These are phyloP conservation scores for Solanum appendiculatum DNA, from an alignment of 257 asterid genomes.

Conservation along the genomic window DNA sequence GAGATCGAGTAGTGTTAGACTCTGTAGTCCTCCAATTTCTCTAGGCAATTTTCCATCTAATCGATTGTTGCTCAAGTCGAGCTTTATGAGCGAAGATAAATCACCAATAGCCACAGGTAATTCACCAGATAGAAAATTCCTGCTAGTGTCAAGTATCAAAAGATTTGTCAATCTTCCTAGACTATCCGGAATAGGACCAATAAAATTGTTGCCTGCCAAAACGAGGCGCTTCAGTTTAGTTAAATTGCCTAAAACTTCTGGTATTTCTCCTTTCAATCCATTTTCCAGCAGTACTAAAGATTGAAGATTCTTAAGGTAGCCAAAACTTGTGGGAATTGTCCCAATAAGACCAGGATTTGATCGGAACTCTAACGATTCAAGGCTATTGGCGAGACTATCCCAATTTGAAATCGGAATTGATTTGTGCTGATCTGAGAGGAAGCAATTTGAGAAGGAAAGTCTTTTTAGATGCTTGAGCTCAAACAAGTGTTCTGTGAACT, in stretches of 20 bases:
- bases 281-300: slow-evolving; percentile 19
- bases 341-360: slow-evolving; percentile 18
- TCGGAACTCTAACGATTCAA: slow-evolving; percentile 22
- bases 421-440: slow-evolving; percentile 8
- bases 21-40: slow-evolving; percentile 9
- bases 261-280: slow-evolving; percentile 15
- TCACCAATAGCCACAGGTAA: slow-evolving; percentile 13
- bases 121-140: slow-evolving; percentile 13
- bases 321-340: slow-evolving; percentile 9
- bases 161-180: slow-evolving; percentile 12
- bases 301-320: slow-evolving; percentile 11
- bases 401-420: slow-evolving; percentile 7
- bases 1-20: slow-evolving; percentile 11
- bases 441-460: slow-evolving; percentile 20
- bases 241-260: slow-evolving; percentile 12
- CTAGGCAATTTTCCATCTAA: slow-evolving; percentile 11
- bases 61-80: slow-evolving; percentile 21
- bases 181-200: slow-evolving; percentile 10
- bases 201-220: slow-evolving; percentile 14
- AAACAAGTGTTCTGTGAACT: slow-evolving; percentile 11
- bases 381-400: slow-evolving; percentile 3
- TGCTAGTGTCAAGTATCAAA: slow-evolving; percentile 16
- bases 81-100: slow-evolving; percentile 15
- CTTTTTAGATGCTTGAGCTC: slow-evolving; percentile 15
- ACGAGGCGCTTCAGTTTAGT: slow-evolving; percentile 5